Base-by-base conservation (phyloP, 1,284 basidiomycete genomes). In the Cutaneotrichosporon mucoides region DNA sequence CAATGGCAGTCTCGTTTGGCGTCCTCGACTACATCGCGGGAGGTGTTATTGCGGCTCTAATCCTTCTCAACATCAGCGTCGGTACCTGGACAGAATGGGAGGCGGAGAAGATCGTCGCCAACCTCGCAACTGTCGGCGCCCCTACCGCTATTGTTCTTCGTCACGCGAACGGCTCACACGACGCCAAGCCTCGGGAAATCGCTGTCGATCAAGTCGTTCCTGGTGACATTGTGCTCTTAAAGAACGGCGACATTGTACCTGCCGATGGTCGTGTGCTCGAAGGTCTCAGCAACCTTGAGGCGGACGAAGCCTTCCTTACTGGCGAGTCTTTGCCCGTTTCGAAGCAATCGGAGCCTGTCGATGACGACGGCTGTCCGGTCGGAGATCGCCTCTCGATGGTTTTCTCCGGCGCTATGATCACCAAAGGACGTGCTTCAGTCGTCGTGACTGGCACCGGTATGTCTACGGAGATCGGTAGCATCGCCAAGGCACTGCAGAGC, bases 241-340 rank as follows among this genome's bases (percentile, higher is more conserved):
- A 82, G 63, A 80, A 81, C 37, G 84, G 85, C 16, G 84, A 86
- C 68, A 82, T 85, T 49, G 81, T 86, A 6, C 84, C 85, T 8
- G 84, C 85, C 48, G 85, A 86, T 68, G 80, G 83, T 43, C 72
- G 83, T 53, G 67, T 81, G 6, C 68, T 82, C 36, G 77, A 78
- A 5, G 78, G 77, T 4, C 63, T 73, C 24, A 73, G 73, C 50
- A 83, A 84, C 66, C 74, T 86, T 43, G 84, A 85, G 68, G 73
- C 82, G n/a, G 86, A 87, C 61, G 86, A 88, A 70, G 84, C 85
- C 5, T 80, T 88, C 38, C 78, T 88, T 13, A 88, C 86, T 2
- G 87, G 86, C 53, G 85, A 86, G 69, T 83, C 81, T 81, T 84
- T 87, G 13, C 86, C 86, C 59, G 85, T 87, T 11, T 75, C 79